A percentile compares a stretch with the other conserved stretches of the same genome.
Evolutionary conservation across 2,329 filamentous ascomycete genomes (phyloP).

Genomic region (Teratosphaeria nubilosa): DNA sequence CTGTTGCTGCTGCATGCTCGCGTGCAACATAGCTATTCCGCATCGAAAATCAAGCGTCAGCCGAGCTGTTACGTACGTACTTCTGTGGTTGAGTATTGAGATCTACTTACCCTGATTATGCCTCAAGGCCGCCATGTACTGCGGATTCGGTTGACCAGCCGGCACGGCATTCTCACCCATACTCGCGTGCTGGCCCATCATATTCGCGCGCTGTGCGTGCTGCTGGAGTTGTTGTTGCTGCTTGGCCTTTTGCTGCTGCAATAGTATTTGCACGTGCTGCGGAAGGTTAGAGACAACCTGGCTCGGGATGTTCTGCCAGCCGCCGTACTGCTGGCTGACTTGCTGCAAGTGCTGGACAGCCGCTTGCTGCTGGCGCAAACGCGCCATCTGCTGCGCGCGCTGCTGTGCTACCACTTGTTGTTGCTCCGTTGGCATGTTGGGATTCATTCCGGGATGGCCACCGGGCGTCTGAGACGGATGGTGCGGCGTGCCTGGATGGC

Average conservation of each 20-base stretch:
- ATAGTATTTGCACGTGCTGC: conserved; percentile 12
- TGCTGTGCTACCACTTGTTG: conserved; percentile 13
- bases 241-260: conserved; percentile 8
- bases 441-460: neutral
- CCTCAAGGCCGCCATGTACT: conserved; percentile 25
- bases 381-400: conserved; percentile 4
- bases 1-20: conserved; percentile 4
- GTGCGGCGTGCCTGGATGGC: neutral
- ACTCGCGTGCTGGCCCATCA: conserved; percentile 7
- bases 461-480: neutral
- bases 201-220: conserved; percentile 11
- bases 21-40: neutral
- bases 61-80: neutral
- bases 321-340: conserved; percentile 6
- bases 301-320: conserved; percentile 13
- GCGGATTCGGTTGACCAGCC: conserved; percentile 16
- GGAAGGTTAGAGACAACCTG: conserved; percentile 9
- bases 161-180: conserved; percentile 22
- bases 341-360: conserved; percentile 6
- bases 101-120: conserved; percentile 19
- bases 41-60: neutral
- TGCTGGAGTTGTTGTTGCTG: conserved; percentile 12
- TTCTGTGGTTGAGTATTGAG: conserved; percentile 7
- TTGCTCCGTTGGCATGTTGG: conserved; percentile 7
- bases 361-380: conserved; percentile 6